Conservation (phyloP, 768 basidiomycete species). For the Podaxis pistillaris region DNA sequence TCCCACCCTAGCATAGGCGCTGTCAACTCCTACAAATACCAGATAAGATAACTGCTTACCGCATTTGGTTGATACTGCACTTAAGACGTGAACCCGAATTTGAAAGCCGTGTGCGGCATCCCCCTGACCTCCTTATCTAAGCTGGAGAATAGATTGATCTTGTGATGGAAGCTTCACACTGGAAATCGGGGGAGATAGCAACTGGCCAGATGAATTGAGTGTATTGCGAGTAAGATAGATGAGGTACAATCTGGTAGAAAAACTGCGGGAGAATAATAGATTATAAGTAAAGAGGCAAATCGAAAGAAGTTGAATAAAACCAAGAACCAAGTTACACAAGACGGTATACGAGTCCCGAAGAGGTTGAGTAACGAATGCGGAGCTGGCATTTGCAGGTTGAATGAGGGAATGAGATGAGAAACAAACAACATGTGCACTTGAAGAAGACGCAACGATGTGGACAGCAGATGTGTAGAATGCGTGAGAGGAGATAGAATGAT, state of each 20-base stretch:
- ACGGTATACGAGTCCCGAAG: constrained; percentile 4
- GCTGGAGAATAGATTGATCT: background rate
- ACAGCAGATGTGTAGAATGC: constrained; percentile 9
- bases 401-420: background rate
- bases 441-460: constrained; percentile 1
- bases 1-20: background rate
- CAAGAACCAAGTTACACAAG: constrained; percentile 4
- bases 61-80: background rate
- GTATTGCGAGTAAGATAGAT: background rate
- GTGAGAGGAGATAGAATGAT: background rate
- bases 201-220: background rate
- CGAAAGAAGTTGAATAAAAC: background rate
- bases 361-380: background rate
- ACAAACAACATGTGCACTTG: constrained; percentile 17
- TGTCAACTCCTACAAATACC: background rate
- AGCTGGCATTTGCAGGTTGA: constrained; percentile 3
- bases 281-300: constrained; percentile 4
- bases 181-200: background rate
- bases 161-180: background rate
- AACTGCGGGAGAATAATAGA: background rate
- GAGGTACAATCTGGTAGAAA: background rate
- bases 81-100: background rate
- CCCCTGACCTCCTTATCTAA: background rate
- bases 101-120: background rate
- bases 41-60: background rate